These are phyloP conservation scores for Phytophthora sojae DNA, from an alignment of 352 stramenopile species.

Conservation along the genomic window DNA sequence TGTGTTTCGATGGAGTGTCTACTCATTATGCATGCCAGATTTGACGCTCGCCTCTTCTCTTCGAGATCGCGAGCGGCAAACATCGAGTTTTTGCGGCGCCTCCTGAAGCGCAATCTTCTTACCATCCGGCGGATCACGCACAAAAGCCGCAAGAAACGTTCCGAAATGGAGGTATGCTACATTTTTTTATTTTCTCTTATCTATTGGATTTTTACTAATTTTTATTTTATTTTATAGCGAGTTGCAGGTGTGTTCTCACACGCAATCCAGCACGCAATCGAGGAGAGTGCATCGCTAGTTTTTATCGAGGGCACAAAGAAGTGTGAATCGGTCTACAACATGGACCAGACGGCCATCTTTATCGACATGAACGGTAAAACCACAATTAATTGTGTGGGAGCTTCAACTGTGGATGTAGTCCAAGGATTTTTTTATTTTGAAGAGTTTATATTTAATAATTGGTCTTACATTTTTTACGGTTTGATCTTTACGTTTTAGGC, in stretches of 20 bases:
- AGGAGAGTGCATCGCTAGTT: not conserved
- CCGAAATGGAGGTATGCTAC: not conserved
- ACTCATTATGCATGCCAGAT: not conserved
- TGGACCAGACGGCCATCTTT: not conserved
- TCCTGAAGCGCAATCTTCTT: not conserved
- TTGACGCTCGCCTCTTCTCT: not conserved
- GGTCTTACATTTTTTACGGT: not conserved
- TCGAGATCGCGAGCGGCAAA: not conserved
- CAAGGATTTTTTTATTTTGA: not conserved
- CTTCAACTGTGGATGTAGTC: not conserved
- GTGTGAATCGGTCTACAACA: not conserved
- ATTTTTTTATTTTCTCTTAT: not conserved
- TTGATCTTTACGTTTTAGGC: no score
- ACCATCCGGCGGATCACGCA: not conserved
- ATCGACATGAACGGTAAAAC: not conserved
- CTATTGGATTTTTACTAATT: not conserved
- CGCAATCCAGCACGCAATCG: not conserved
- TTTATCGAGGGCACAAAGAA: not conserved
- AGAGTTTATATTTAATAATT: not conserved
- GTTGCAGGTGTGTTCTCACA: not conserved
- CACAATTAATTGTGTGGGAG: not conserved
- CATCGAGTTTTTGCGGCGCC: not conserved
- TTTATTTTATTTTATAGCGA: not conserved
- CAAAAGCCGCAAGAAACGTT: not conserved
- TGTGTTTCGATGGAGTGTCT: not conserved